phyloP scores from a whole-genome alignment of 345 rosid species.

The Hevea brasiliensis region DNA sequence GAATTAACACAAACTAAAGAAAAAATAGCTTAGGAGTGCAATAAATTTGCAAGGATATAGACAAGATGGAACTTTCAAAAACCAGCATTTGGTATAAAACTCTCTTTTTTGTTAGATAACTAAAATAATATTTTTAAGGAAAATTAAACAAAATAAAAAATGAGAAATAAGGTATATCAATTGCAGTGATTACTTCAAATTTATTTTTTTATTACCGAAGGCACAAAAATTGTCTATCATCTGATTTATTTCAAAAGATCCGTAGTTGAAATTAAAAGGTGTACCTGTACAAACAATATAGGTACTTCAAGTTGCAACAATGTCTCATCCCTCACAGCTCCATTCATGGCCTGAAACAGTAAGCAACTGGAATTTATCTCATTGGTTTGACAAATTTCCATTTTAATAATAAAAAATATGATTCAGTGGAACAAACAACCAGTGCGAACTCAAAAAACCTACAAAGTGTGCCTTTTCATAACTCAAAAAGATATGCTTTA shows the following conservation, averaged over 20 bases:
- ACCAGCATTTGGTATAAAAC: not conserved
- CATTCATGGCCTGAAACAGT: constrained; percentile 53
- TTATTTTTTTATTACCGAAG: not conserved
- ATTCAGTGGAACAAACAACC: too few species aligned
- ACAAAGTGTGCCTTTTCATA: too few species aligned
- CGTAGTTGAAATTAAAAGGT: not conserved
- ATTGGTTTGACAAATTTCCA: not conserved
- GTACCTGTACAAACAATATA: constrained; percentile 82
- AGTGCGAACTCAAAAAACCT: too few species aligned
- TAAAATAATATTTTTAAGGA: too few species aligned
- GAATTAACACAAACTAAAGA: not conserved
- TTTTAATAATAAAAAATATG: too few species aligned
- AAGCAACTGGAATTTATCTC: not conserved
- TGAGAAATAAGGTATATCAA: not conserved
- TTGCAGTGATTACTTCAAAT: too few species aligned
- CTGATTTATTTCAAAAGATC: not conserved
- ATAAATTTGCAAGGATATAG: not conserved
- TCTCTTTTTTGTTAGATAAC: too few species aligned
- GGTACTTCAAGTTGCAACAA: constrained; percentile 63
- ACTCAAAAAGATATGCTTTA: too few species aligned
- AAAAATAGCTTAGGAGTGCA: not conserved
- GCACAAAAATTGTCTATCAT: not conserved
- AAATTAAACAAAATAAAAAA: too few species aligned
- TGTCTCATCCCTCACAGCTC: constrained; percentile 65
- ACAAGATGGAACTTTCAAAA: not conserved